Base-by-base conservation (phyloP, 768 basidiomycete species). In the Dentipellis fragilis region DNA sequence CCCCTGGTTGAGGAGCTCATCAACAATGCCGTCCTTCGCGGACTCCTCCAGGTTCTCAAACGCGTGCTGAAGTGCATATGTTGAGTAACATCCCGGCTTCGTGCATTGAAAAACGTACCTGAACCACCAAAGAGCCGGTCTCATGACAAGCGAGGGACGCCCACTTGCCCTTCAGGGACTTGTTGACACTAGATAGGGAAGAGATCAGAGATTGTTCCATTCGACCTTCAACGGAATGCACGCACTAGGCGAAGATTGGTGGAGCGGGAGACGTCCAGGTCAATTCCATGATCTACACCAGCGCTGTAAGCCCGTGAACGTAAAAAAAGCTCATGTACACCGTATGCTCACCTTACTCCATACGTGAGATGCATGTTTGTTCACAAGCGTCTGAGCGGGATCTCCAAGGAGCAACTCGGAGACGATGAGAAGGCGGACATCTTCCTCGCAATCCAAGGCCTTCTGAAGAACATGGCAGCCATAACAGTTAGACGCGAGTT, bases 401-500 rank as follows among this genome's bases (percentile, higher is more conserved):
- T 93, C 90, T 2, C 88, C 87, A 19, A 85, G 76, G 46, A 93
- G 79, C 42, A 93, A 77, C 66, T 93, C 90, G 2, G 87, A 87
- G 19, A 93, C 90, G 56, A 93, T 89, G 56, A 89, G 68, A 36
- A 91, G 70, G 37, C 89, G 78, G 45, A 91, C 83, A 55, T 92
- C 90, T 68, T 93, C 90, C 61, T 93, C 90, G 64, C 90, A 93
- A 64, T 93, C 90, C 36, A 92, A 80, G 17, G 89, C 90, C 68
- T 93, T 92, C 65, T 93, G 89, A 1, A 93, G 75, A 38, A 92
- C 89, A 63, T 93, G 89, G 49, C 89, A 92, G 4, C 89, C 90
- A 62, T 92, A 92, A 64, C 89, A 92, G 59, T 92, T 92, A 11
- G 85, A 90, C 0, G 90, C 88, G 37, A 93, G 80, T 29, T 93